Conservation (phyloP, 441 rosid genomes). For the Capsella rubella region DNA sequence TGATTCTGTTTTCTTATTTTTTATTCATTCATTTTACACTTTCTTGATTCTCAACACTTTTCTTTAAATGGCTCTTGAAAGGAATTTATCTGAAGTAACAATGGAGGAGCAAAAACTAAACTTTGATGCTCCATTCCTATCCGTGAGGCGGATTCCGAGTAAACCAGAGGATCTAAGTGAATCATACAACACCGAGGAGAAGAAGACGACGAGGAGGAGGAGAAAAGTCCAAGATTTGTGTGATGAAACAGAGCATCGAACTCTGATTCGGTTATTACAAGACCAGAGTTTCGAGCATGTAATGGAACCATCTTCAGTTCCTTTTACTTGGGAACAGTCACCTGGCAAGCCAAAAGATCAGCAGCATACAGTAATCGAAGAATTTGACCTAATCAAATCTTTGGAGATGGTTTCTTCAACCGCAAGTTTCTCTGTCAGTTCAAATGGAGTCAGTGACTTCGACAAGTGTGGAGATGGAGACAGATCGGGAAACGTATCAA, state of each 20-base stretch:
- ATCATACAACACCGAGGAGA: constrained; percentile 33
- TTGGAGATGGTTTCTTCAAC: constrained; percentile 58
- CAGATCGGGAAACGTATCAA: constrained; percentile 51
- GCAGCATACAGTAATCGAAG: constrained; percentile 29
- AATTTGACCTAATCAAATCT: constrained; percentile 50
- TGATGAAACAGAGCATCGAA: constrained; percentile 58
- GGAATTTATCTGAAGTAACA: constrained; percentile 10
- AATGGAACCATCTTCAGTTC: constrained; percentile 71
- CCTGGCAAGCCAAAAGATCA: constrained; percentile 71
- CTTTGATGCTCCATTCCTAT: constrained; percentile 73
- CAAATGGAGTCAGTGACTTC: constrained; percentile 56
- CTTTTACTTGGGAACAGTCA: constrained; percentile 84
- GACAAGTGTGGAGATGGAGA: constrained; percentile 28
- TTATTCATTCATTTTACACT: not conserved
- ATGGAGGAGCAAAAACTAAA: constrained; percentile 82
- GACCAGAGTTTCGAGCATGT: constrained; percentile 30
- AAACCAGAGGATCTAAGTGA: constrained; percentile 40
- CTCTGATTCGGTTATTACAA: constrained; percentile 28
- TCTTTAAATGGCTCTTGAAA: constrained; percentile 1
- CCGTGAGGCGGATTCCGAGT: constrained; percentile 66
- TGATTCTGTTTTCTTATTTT: constrained; percentile 13
- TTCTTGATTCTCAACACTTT: constrained; percentile 19
- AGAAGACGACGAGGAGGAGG: constrained; percentile 6
- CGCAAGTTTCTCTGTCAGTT: constrained; percentile 65
- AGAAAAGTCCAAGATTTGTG: constrained; percentile 28